These are phyloP conservation scores for Blastobotrys peoriensis DNA, from an alignment of 805 yeast genomes.

Conservation along the genomic window DNA sequence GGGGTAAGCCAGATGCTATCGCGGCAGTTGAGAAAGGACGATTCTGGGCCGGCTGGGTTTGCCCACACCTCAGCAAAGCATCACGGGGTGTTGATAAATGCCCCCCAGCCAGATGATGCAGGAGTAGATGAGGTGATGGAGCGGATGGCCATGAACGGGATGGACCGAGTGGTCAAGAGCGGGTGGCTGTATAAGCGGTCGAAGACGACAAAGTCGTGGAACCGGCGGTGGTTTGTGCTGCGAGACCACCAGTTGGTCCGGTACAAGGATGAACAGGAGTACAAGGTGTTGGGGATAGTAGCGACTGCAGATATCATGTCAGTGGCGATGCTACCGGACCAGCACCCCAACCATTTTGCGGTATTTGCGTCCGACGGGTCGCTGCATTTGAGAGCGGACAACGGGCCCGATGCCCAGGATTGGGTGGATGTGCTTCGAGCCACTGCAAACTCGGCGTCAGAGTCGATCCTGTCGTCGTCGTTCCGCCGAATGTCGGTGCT, in stretches of 20 bases:
- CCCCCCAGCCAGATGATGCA: not conserved
- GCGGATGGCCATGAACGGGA: not conserved
- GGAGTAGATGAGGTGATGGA: not conserved
- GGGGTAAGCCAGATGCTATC: not conserved
- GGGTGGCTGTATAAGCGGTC: constrained; percentile 30
- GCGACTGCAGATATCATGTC: constrained; percentile 29
- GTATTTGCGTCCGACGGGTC: constrained; percentile 28
- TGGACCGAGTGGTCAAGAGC: constrained; percentile 16
- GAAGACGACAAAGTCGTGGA: constrained; percentile 24
- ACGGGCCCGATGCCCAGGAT: constrained; percentile 23
- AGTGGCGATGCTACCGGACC: constrained; percentile 26
- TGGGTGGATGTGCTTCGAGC: constrained; percentile 27
- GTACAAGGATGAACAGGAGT: constrained; percentile 33
- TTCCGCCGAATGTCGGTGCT: constrained; percentile 10
- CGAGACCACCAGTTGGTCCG: constrained; percentile 28
- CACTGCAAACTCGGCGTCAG: constrained; percentile 21
- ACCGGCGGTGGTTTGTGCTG: constrained; percentile 32
- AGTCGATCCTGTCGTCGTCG: constrained; percentile 14
- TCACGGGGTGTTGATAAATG: not conserved
- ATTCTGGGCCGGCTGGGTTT: not conserved
- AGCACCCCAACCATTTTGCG: constrained; percentile 24
- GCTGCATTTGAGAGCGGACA: constrained; percentile 26
- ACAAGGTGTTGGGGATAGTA: constrained; percentile 28
- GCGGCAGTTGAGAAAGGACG: not conserved
- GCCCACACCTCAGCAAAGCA: not conserved